Base-by-base conservation (phyloP, 164 flowering plant genomes). In the Liquidambar formosana region DNA sequence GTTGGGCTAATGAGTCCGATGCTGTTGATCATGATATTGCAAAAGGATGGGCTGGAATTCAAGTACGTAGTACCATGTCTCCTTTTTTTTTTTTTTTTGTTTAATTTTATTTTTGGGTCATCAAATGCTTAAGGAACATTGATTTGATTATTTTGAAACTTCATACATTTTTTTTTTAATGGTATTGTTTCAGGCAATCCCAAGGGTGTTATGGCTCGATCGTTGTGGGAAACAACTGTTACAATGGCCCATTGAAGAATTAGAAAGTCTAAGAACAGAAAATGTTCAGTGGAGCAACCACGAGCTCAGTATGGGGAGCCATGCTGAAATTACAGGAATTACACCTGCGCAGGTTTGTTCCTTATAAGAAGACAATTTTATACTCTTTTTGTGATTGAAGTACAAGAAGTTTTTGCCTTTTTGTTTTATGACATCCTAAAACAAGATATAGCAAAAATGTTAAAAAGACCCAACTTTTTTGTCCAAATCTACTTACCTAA, bases 161-260 rank as follows among this genome's bases (percentile, higher is more conserved):
- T 49, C 0, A n/a, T 16, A 11, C 8, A 22, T 47, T 2, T 26
- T 21, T 19, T 5, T 4, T 46, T 25, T 23, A 58, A 53, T 48
- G 25, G 25, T 66, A 43, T 71, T 67, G 57, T n/a, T n/a, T n/a
- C 68, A 88, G 86, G 77, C 78, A 38, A 70, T 87, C 54, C 94
- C 94, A 2, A 82, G 94, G 64, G 73, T 23, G 1, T 18, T 85
- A 38, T 77, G 79, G 87, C 84, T 89, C 0, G 84, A 83, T 54
- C 61, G 63, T 57, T 59, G 58, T 10, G 86, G 86, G 9, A 81
- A 70, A 59, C 89, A 81, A 61, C 61, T 89, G 63, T 65, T 87
- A 11, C 89, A 84, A 47, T 85, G 93, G 89, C 93, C 93, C 12
- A 43, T 89, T 1, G 63, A 9, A 47, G 89, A 89, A 64, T 28